Conservation (phyloP, 306 rosid species). For the Quercus engelmannii region DNA sequence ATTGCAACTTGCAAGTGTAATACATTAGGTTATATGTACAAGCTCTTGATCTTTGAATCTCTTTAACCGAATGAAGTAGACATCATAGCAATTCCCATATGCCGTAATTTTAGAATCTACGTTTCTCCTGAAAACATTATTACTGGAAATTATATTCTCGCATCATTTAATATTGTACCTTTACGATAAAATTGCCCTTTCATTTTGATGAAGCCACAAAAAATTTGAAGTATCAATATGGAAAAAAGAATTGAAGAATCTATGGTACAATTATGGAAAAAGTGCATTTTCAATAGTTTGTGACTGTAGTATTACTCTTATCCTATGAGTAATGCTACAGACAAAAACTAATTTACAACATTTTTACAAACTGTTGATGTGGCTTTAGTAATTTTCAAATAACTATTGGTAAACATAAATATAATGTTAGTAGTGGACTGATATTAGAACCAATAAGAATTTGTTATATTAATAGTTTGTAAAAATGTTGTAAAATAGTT, state of each 20-base stretch:
- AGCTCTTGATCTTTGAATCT: neutral
- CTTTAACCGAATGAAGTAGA: neutral
- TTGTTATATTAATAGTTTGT: no score
- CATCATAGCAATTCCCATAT: neutral
- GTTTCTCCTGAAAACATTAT: neutral
- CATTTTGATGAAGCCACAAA: neutral
- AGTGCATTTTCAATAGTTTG: neutral
- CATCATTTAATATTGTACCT: neutral
- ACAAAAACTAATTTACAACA: no score
- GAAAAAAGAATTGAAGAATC: slow-evolving; percentile 1
- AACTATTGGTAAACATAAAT: no score
- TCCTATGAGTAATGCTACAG: no score
- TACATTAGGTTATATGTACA: no score
- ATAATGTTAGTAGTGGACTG: no score
- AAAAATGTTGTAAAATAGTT: no score
- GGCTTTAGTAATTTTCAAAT: no score
- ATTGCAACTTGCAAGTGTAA: no score
- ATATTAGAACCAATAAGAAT: no score
- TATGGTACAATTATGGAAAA: slow-evolving; percentile 9
- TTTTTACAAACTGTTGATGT: no score
- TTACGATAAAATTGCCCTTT: slow-evolving; percentile 13
- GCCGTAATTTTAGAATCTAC: neutral
- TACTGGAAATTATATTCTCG: neutral
- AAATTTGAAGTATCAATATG: neutral
- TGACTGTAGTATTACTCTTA: no score